Evolutionary conservation across 345 rosid species (phyloP).

Genomic region (Rhodamnia argentea): DNA sequence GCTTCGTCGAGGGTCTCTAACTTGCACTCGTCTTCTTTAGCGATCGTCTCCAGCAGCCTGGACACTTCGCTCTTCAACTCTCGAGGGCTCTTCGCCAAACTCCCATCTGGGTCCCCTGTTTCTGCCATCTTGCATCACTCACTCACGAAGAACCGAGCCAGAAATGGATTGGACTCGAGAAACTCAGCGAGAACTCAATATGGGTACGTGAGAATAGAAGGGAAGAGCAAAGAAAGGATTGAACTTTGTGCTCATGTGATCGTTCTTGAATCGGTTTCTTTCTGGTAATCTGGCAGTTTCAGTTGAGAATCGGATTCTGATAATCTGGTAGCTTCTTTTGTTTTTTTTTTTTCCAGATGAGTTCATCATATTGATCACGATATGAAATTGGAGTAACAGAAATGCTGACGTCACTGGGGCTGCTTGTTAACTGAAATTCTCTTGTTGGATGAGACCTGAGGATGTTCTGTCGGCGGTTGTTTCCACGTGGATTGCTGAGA

Average conservation of each 20-base stretch:
- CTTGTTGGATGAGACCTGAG: not conserved
- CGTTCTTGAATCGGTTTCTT: not conserved
- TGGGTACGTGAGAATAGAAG: not conserved
- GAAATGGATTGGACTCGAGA: not conserved
- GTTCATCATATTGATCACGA: too few relatives aligned
- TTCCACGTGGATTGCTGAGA: not conserved
- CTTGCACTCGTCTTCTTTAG: conserved; percentile 22
- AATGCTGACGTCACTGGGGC: not conserved
- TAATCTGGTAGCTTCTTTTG: too few relatives aligned
- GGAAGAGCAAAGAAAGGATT: not conserved
- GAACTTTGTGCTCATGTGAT: not conserved
- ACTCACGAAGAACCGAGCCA: not conserved
- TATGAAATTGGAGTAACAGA: not conserved
- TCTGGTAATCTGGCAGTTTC: not conserved
- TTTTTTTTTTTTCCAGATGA: too few relatives aligned
- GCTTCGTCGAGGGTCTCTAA: conserved; percentile 24
- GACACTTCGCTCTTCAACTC: conserved; percentile 33
- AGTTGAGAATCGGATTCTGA: not conserved
- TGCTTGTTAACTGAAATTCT: not conserved
- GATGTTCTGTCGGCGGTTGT: not conserved
- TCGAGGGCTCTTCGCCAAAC: not conserved
- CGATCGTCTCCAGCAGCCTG: conserved; percentile 17
- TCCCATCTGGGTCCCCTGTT: not conserved
- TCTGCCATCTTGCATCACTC: not conserved
- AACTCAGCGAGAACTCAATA: not conserved